Evolutionary conservation across 176 grass and related monocot species (phyloP), one percentile per base, ranked within the genome.

Genomic region (Eremochloa ophiuroides): DNA sequence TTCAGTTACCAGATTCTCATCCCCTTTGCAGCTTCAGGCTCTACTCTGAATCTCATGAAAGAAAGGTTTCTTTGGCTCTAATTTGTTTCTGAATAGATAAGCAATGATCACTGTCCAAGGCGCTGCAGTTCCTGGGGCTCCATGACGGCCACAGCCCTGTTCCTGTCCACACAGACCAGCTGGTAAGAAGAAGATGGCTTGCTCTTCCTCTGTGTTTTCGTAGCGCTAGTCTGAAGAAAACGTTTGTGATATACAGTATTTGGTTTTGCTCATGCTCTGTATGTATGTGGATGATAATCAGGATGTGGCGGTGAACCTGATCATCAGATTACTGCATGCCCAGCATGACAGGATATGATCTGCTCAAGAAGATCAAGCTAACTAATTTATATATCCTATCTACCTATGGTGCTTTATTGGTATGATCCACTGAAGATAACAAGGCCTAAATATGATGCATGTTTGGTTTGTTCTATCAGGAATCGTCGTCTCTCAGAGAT

Each of bases 251-350:
- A 37, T n/a, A n/a, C n/a, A n/a, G n/a, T n/a, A 15, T 39, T 61
- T 63, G 47, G 76, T 65, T 87, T 25, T 39, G 44, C 41, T 28
- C 47, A 48, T 48, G 46, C 6, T 27, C 80, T 92, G 50, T 30
- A 53, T 53, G 18, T 90, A 37, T 75, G 48, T 74, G 58, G 18
- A 56, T 77, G 51, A 10, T 22, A 69, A 69, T 8, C 84, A 93
- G 95, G 90, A 89, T 26, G 84, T 88, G n/a, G 90, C 85, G 31
- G 95, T 98, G 83, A 94, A 94, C 80, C 89, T 98, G 38, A 93
- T 98, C 37, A 98, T 98, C 71, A 6, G 95, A 98, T 74, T 98
- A 98, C 46, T 98, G 92, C 86, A 98, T 98, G 95, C 92, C 95
- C 27, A 88, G 90, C 56, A 98, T 98, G 90, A 94, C 95, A 31